These are phyloP conservation scores for Fomitopsis serialis DNA, from an alignment of 768 basidiomycete genomes.

Conservation along the genomic window DNA sequence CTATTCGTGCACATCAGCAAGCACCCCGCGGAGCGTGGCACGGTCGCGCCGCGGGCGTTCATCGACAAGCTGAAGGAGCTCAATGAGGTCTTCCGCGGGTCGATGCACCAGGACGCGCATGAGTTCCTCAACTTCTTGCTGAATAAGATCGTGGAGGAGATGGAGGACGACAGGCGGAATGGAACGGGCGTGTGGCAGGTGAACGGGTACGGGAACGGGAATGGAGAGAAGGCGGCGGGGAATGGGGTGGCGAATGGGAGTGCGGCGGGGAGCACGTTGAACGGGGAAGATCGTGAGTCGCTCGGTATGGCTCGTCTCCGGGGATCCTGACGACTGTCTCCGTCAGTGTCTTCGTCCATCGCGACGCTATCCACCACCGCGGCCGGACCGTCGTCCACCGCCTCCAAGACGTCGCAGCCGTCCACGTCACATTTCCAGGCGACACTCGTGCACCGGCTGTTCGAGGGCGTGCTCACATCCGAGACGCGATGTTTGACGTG, in stretches of 20 bases:
- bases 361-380: constrained; percentile 46
- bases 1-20: constrained; percentile 80
- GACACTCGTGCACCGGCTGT: constrained; percentile 87
- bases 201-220: constrained; percentile 1
- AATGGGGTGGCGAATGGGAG: constrained; percentile 5
- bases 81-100: constrained; percentile 86
- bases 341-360: constrained; percentile 55
- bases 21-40: constrained; percentile 75
- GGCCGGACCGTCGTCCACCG: constrained; percentile 38
- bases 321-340: background rate
- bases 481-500: constrained; percentile 97
- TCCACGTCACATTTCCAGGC: constrained; percentile 20
- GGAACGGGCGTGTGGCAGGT: constrained; percentile 9
- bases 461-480: constrained; percentile 91
- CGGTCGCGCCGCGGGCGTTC: constrained; percentile 84
- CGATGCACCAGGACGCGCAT: constrained; percentile 97
- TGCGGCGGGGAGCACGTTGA: constrained; percentile 3
- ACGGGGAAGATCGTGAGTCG: constrained; percentile 62
- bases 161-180: constrained; percentile 61
- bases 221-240: constrained; percentile 4
- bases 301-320: background rate
- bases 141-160: constrained; percentile 90
- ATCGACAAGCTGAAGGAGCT: constrained; percentile 90
- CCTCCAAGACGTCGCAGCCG: constrained; percentile 40
- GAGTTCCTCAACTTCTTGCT: constrained; percentile 95